These are phyloP conservation scores for Termitomyces sp. DNA, from an alignment of 768 basidiomycete species.

Conservation along the genomic window DNA sequence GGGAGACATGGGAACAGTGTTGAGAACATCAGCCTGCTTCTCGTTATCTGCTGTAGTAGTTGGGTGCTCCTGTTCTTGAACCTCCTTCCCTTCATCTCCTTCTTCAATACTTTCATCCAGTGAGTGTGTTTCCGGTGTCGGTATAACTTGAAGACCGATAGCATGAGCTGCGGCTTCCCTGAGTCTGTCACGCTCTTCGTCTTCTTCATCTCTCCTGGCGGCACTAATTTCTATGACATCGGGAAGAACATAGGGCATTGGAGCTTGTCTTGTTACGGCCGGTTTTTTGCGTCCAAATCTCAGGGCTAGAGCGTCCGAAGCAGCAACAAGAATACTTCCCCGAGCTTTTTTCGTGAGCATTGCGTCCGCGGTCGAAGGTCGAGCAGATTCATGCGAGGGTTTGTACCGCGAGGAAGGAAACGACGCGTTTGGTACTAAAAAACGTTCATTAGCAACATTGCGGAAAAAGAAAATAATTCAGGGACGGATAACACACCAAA, in stretches of 20 bases:
- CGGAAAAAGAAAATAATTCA: background rate
- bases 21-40: constrained; percentile 5
- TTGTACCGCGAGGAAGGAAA: constrained; percentile 23
- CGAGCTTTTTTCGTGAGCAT: constrained; percentile 30
- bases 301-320: constrained; percentile 48
- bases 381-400: constrained; percentile 15
- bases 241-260: constrained; percentile 46
- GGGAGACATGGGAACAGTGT: constrained; percentile 17
- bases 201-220: constrained; percentile 52
- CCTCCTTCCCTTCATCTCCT: constrained; percentile 33
- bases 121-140: constrained; percentile 36
- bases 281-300: constrained; percentile 47
- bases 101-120: constrained; percentile 32
- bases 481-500: constrained; percentile 16
- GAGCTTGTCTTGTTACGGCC: constrained; percentile 25
- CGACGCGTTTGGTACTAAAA: constrained; percentile 10
- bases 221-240: constrained; percentile 74
- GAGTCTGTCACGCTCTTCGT: constrained; percentile 72
- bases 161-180: constrained; percentile 74
- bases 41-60: constrained; percentile 5
- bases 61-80: constrained; percentile 12
- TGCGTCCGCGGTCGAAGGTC: constrained; percentile 21
- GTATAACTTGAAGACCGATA: constrained; percentile 60
- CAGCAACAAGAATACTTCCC: constrained; percentile 47
- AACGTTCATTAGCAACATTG: background rate